phyloP scores from a whole-genome alignment of 202 grass and related monocot genomes.

The Saccharum hybrid region DNA sequence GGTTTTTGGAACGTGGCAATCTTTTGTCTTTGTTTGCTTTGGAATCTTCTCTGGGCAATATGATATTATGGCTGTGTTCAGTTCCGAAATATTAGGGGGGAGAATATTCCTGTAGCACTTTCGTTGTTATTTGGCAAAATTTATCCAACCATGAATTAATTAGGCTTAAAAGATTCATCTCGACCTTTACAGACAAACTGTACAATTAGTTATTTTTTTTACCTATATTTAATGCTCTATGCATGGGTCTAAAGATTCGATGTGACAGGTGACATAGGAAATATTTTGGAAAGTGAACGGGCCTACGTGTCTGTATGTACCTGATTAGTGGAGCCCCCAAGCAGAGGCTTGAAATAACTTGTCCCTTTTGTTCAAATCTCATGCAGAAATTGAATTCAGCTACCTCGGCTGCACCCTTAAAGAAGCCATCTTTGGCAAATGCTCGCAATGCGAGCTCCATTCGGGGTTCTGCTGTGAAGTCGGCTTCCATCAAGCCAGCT shows the following conservation, averaged over 20 bases:
- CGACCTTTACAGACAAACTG: too few species aligned
- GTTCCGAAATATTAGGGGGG: too few species aligned
- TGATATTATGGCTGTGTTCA: too few species aligned
- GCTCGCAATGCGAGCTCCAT: constrained; percentile 28
- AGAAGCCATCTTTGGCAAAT: constrained; percentile 56
- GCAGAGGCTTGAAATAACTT: constrained; percentile 10
- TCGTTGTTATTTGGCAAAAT: too few species aligned
- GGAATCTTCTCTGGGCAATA: constrained; percentile 38
- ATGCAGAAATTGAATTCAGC: constrained; percentile 55
- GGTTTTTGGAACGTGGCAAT: constrained; percentile 1
- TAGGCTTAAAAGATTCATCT: too few species aligned
- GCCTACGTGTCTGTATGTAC: background rate
- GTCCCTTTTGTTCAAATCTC: constrained; percentile 19
- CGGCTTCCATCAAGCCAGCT: constrained; percentile 49
- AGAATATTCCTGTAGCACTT: too few species aligned
- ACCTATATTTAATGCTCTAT: too few species aligned
- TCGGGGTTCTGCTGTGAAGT: constrained; percentile 40
- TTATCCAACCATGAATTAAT: too few species aligned
- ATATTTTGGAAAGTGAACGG: too few species aligned
- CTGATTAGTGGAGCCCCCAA: background rate
- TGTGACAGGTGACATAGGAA: too few species aligned
- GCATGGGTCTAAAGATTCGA: too few species aligned
- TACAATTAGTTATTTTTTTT: too few species aligned
- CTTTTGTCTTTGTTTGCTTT: constrained; percentile 46
- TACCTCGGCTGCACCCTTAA: constrained; percentile 45